A percentile compares a stretch with the other conserved stretches of the same genome.
These are phyloP conservation scores for Candida sanyaensis DNA, from an alignment of 1,139 yeast genomes.

Conservation along the genomic window DNA sequence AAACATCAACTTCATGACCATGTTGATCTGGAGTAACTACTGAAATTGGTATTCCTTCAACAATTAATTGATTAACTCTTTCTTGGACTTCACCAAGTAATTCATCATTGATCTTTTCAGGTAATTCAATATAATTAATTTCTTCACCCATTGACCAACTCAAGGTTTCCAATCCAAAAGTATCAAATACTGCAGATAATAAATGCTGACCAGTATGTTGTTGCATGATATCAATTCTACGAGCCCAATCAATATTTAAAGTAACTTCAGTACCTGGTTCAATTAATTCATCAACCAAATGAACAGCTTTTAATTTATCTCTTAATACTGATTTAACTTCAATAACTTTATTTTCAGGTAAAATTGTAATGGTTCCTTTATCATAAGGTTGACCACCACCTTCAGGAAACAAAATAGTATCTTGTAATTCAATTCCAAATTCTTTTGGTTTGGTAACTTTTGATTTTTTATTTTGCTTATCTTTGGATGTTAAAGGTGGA, in stretches of 20 bases:
- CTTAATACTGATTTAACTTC: slow-evolving; percentile 61
- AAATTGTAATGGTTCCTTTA: slow-evolving; percentile 42
- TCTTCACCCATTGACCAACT: slow-evolving; percentile 82
- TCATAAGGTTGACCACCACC: slow-evolving; percentile 94
- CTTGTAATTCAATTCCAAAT: slow-evolving; percentile 71
- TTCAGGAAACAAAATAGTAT: slow-evolving; percentile 82
- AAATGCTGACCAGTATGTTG: slow-evolving; percentile 93
- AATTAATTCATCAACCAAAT: slow-evolving; percentile 54
- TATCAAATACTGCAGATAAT: slow-evolving; percentile 75
- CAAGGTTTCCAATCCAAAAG: slow-evolving; percentile 60
- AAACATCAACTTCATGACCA: slow-evolving; percentile 45
- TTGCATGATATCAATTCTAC: slow-evolving; percentile 83
- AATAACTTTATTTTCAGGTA: slow-evolving; percentile 31
- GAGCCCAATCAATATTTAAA: slow-evolving; percentile 66
- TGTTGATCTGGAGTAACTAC: slow-evolving; percentile 57
- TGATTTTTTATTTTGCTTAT: slow-evolving; percentile 37
- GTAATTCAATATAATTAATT: slow-evolving; percentile 73
- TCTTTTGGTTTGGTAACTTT: slow-evolving; percentile 20
- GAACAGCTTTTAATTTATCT: slow-evolving; percentile 71
- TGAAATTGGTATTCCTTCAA: slow-evolving; percentile 53
- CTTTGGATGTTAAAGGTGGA: slow-evolving; percentile 35
- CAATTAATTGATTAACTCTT: slow-evolving; percentile 59
- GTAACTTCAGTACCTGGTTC: slow-evolving; percentile 59
- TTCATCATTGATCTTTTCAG: slow-evolving; percentile 56
- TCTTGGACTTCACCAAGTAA: slow-evolving; percentile 53